A percentile compares a stretch with the other conserved stretches of the same genome.
phyloP scores from a whole-genome alignment of 306 rosid species.

The Luffa aegyptiaca region DNA sequence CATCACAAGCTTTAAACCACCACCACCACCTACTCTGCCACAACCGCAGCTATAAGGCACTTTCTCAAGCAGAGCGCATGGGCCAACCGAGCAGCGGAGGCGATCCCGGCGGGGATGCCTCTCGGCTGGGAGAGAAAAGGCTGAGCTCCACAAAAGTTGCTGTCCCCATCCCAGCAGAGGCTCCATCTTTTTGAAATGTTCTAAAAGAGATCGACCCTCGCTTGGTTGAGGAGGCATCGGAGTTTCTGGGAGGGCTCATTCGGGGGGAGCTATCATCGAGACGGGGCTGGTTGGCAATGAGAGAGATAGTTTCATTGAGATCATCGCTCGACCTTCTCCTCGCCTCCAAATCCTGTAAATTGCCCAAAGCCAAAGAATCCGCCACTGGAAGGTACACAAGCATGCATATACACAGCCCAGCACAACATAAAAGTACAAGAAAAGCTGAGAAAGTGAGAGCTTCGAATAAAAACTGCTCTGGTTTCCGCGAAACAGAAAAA shows the following conservation, averaged over 20 bases:
- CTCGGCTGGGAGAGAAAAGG: slow-evolving; percentile 77
- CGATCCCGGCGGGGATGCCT: slow-evolving; percentile 61
- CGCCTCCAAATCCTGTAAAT: slow-evolving; percentile 64
- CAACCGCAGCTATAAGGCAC: background rate
- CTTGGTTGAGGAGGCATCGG: slow-evolving; percentile 72
- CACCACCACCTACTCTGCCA: slow-evolving; percentile 1
- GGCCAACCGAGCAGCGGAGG: slow-evolving; percentile 92
- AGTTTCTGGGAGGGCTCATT: slow-evolving; percentile 48
- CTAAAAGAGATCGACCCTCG: slow-evolving; percentile 86
- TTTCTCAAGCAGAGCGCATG: slow-evolving; percentile 31
- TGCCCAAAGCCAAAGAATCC: slow-evolving; percentile 83
- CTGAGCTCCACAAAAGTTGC: slow-evolving; percentile 83
- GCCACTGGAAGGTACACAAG: slow-evolving; percentile 93
- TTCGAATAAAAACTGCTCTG: slow-evolving; percentile 68
- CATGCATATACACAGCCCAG: slow-evolving; percentile 79
- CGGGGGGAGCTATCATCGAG: slow-evolving; percentile 39
- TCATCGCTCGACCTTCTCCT: slow-evolving; percentile 50
- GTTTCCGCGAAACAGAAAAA: slow-evolving; percentile 66
- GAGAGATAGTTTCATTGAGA: slow-evolving; percentile 62
- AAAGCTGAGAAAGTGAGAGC: slow-evolving; percentile 86
- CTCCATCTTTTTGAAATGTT: slow-evolving; percentile 46
- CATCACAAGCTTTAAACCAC: slow-evolving; percentile 29
- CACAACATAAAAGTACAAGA: slow-evolving; percentile 75
- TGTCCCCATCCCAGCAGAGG: slow-evolving; percentile 37
- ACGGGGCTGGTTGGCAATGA: slow-evolving; percentile 67